phyloP scores from a whole-genome alignment of 1,284 basidiomycete species.

The Ustilago curta region DNA sequence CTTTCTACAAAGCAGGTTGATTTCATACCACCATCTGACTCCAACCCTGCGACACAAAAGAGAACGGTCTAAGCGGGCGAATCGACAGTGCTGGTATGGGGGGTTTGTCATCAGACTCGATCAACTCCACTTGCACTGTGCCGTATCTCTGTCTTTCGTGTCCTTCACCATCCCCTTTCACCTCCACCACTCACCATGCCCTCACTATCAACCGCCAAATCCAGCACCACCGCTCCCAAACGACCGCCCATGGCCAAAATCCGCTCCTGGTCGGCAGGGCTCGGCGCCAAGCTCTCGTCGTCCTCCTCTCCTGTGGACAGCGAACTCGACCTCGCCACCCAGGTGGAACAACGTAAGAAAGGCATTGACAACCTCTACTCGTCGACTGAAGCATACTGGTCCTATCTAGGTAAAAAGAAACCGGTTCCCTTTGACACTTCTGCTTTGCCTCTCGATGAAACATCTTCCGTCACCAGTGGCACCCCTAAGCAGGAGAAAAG shows the following conservation, averaged over 20 bases:
- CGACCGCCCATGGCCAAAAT: constrained; percentile 33
- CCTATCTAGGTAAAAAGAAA: constrained; percentile 50
- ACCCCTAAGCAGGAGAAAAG: constrained; percentile 34
- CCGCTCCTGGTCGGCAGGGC: constrained; percentile 38
- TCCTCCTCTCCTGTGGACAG: constrained; percentile 5
- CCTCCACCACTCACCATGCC: constrained; percentile 8
- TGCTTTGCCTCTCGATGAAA: constrained; percentile 23
- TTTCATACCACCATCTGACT: background rate
- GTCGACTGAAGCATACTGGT: constrained; percentile 52
- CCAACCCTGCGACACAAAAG: too few species aligned
- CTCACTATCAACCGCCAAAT: constrained; percentile 17
- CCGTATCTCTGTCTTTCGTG: background rate
- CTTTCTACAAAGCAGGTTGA: background rate
- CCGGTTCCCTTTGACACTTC: constrained; percentile 41
- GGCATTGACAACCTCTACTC: constrained; percentile 43
- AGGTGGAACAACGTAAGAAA: constrained; percentile 44
- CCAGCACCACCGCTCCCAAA: constrained; percentile 25
- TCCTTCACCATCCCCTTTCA: background rate
- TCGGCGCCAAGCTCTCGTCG: constrained; percentile 32
- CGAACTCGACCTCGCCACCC: constrained; percentile 30
- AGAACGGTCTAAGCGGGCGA: too few species aligned
- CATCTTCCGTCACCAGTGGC: constrained; percentile 20
- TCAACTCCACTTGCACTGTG: too few species aligned
- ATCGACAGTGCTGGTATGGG: too few species aligned
- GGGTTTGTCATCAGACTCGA: too few species aligned